Percentiles rank a stretch among this genome's conserved stretches.
Conservation (phyloP, 2,329 filamentous ascomycete species). For the Rhinocladiella similis region DNA sequence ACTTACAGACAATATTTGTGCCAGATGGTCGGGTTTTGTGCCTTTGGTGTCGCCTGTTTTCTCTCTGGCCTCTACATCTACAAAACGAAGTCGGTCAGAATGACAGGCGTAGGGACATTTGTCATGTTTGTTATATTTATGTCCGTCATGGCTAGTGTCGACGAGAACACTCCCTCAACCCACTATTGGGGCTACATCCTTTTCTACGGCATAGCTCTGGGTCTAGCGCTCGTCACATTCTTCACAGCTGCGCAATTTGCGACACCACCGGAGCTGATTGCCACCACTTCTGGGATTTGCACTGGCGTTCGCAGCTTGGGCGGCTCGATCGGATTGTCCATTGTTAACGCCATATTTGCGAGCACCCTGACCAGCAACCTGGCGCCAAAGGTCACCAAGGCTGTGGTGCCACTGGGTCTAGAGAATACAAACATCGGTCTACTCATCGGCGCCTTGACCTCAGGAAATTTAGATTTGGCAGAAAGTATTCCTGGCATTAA, state of each 20-base stretch:
- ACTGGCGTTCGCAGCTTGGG: conserved; percentile 14
- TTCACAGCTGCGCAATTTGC: conserved; percentile 16
- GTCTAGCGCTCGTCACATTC: conserved; percentile 12
- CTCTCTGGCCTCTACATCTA: conserved; percentile 10
- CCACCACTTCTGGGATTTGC: conserved; percentile 14
- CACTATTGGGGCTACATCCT: conserved; percentile 18
- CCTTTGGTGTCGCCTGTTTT: conserved; percentile 8
- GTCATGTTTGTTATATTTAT: conserved; percentile 10
- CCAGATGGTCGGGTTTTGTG: conserved; percentile 11
- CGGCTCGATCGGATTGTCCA: conserved; percentile 14
- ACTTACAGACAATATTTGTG: conserved; percentile 13
- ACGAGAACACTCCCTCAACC: conserved; percentile 7
- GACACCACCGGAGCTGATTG: conserved; percentile 20
- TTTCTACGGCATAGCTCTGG: conserved; percentile 13
- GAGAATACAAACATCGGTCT: not conserved
- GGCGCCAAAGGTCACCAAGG: conserved; percentile 6
- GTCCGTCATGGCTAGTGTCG: conserved; percentile 6
- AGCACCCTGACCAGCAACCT: conserved; percentile 4
- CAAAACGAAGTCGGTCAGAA: conserved; percentile 15
- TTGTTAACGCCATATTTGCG: conserved; percentile 12
- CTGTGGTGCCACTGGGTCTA: conserved; percentile 9
- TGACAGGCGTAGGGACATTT: conserved; percentile 5
- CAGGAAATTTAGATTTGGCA: not conserved
- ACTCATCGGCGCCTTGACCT: conserved; percentile 10
- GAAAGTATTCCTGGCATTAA: conserved; percentile 5